Evolutionary conservation across 768 basidiomycete genomes (phyloP).

Genomic region (Rhodosporidiobolus odoratus): DNA sequence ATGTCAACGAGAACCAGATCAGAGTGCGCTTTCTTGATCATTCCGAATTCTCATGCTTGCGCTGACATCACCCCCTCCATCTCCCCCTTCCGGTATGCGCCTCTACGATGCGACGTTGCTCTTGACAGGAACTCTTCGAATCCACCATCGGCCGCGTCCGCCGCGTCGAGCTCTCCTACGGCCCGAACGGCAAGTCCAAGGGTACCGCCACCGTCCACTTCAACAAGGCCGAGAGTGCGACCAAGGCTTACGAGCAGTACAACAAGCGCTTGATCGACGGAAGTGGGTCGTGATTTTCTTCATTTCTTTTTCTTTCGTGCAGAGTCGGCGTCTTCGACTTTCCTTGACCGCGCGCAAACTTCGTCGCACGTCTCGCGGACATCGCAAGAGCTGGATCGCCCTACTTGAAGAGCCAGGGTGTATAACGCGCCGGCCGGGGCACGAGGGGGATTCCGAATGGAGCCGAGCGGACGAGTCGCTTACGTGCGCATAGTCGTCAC

Average conservation of each 20-base stretch:
- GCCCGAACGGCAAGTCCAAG: conserved; percentile 77
- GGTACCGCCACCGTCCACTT: conserved; percentile 85
- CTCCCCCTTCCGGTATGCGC: background rate
- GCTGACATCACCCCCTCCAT: background rate
- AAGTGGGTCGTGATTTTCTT: conserved; percentile 84
- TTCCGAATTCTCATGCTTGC: background rate
- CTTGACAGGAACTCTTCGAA: conserved; percentile 76
- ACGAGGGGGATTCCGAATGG: no score
- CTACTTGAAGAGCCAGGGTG: no score
- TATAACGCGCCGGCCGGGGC: no score
- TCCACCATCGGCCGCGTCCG: conserved; percentile 81
- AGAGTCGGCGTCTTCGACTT: background rate
- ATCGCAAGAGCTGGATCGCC: no score
- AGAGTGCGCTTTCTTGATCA: conserved; percentile 58
- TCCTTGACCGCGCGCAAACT: background rate
- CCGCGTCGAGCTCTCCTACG: conserved; percentile 79
- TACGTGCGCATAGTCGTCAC: no score
- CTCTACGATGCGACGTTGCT: background rate
- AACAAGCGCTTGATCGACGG: conserved; percentile 99
- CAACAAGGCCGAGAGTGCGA: conserved; percentile 76
- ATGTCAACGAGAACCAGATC: conserved; percentile 89
- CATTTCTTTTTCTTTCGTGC: background rate
- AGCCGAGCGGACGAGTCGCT: no score
- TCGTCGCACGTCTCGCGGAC: background rate
- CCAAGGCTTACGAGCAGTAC: conserved; percentile 87